A percentile compares a stretch with the other conserved stretches of the same genome.
These are phyloP conservation scores for Xylaria intraflava DNA, from an alignment of 495 filamentous ascomycete genomes.

Conservation along the genomic window DNA sequence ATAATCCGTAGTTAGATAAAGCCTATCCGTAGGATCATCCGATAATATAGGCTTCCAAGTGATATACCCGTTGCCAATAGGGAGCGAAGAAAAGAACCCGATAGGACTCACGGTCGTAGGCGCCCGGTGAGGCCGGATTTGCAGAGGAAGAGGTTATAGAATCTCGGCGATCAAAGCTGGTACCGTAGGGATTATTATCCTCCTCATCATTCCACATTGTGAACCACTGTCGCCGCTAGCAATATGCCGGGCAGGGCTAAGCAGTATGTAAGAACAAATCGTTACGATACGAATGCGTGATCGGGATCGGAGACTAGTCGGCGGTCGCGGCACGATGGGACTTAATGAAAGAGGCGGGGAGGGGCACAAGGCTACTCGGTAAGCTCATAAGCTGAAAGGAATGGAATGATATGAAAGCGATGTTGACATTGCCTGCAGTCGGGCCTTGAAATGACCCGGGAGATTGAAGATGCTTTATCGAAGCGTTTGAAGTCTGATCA, in stretches of 20 bases:
- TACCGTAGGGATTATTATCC: conserved; percentile 84
- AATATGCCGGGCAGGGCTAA: background rate
- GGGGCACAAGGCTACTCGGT: conserved; percentile 7
- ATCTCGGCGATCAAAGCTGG: conserved; percentile 75
- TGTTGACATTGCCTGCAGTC: background rate
- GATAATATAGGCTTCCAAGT: conserved; percentile 30
- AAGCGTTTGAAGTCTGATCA: background rate
- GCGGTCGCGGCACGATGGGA: background rate
- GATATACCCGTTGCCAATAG: conserved; percentile 17
- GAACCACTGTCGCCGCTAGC: conserved; percentile 9
- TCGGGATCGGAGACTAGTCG: background rate
- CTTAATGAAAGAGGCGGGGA: conserved; percentile 17
- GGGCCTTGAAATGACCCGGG: background rate
- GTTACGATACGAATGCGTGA: background rate
- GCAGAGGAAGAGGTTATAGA: conserved; percentile 66
- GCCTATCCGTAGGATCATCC: conserved; percentile 25
- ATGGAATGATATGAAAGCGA: background rate
- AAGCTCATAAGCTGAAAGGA: background rate
- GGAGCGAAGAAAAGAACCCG: background rate
- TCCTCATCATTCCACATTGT: conserved; percentile 84
- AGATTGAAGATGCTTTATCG: background rate
- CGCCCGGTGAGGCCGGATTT: conserved; percentile 56
- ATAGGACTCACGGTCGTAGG: conserved; percentile 41
- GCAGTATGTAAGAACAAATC: background rate
- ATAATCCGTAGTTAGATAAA: conserved; percentile 42